A percentile compares a stretch with the other conserved stretches of the same genome.
These are phyloP conservation scores for Cardiosporidium cionae DNA, from an alignment of 169 alveolate species.

Conservation along the genomic window DNA sequence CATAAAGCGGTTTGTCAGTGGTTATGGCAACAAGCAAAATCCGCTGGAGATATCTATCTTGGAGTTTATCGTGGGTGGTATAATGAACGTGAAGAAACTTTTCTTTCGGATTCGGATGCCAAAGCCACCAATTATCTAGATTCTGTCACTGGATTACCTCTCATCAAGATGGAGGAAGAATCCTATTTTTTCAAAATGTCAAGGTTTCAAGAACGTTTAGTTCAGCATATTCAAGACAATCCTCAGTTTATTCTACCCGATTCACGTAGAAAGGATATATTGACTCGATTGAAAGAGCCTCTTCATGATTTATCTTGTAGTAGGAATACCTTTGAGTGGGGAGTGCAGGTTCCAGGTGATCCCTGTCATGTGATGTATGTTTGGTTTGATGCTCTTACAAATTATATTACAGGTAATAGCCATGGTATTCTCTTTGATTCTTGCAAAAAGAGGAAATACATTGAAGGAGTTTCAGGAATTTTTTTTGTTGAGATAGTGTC, in stretches of 20 bases:
- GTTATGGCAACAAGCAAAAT: conserved; percentile 58
- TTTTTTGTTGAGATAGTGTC: too few species aligned
- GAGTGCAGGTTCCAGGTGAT: conserved; percentile 66
- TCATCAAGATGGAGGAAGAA: conserved; percentile 69
- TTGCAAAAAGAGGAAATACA: too few species aligned
- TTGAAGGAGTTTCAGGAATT: too few species aligned
- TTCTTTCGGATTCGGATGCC: conserved; percentile 80
- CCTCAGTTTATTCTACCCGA: conserved; percentile 73
- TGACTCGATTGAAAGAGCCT: conserved; percentile 58
- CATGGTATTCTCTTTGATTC: background rate
- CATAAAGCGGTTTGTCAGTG: conserved; percentile 63
- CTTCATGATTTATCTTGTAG: conserved; percentile 79
- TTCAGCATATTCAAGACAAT: conserved; percentile 53
- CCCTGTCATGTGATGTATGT: conserved; percentile 85
- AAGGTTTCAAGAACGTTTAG: conserved; percentile 62
- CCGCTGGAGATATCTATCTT: conserved; percentile 55
- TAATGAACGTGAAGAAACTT: conserved; percentile 81
- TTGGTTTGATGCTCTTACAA: conserved; percentile 87
- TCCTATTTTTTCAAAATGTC: conserved; percentile 80
- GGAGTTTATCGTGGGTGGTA: conserved; percentile 77
- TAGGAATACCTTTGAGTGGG: conserved; percentile 82
- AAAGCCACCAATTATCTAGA: conserved; percentile 67
- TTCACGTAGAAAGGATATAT: conserved; percentile 55
- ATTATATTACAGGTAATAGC: conserved; percentile 60
- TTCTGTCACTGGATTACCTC: conserved; percentile 64